phyloP scores from a whole-genome alignment of 441 rosid genomes.

The Erodium texanum region DNA sequence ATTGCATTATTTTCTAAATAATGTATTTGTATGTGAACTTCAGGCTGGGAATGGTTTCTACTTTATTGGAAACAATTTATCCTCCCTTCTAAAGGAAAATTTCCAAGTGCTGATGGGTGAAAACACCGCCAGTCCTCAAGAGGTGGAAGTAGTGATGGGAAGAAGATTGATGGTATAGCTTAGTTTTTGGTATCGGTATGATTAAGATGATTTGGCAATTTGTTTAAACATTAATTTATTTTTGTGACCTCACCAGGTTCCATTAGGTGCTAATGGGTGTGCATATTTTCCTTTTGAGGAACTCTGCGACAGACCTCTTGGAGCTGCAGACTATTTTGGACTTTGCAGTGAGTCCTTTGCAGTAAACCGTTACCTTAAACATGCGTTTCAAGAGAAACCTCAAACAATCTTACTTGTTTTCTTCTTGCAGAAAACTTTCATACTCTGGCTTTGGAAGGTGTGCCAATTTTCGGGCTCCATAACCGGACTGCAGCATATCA shows the following conservation, averaged over 20 bases:
- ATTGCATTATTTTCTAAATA: slow-evolving; percentile 6
- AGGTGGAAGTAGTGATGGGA: slow-evolving; percentile 97
- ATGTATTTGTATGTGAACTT: slow-evolving; percentile 15
- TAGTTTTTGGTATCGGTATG: neutral
- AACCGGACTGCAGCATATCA: slow-evolving; percentile 82
- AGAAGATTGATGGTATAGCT: slow-evolving; percentile 54
- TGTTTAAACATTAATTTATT: neutral
- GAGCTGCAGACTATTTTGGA: slow-evolving; percentile 98
- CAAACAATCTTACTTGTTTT: neutral
- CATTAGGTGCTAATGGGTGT: slow-evolving; percentile 81
- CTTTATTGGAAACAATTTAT: slow-evolving; percentile 58
- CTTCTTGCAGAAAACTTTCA: slow-evolving; percentile 63
- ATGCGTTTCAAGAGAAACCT: neutral
- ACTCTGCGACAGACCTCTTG: slow-evolving; percentile 86
- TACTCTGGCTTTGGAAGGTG: slow-evolving; percentile 76
- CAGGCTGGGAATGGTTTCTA: slow-evolving; percentile 95
- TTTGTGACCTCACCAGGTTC: slow-evolving; percentile 48
- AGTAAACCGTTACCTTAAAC: neutral
- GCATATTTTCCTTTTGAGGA: slow-evolving; percentile 88
- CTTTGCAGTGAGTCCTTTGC: slow-evolving; percentile 66
- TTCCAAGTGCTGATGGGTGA: slow-evolving; percentile 61
- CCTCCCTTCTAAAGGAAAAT: slow-evolving; percentile 47
- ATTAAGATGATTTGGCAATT: neutral
- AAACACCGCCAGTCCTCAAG: slow-evolving; percentile 44
- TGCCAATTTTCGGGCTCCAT: slow-evolving; percentile 76